Conservation (phyloP, 2,329 filamentous ascomycete species). For the Escovopsis sp. region DNA sequence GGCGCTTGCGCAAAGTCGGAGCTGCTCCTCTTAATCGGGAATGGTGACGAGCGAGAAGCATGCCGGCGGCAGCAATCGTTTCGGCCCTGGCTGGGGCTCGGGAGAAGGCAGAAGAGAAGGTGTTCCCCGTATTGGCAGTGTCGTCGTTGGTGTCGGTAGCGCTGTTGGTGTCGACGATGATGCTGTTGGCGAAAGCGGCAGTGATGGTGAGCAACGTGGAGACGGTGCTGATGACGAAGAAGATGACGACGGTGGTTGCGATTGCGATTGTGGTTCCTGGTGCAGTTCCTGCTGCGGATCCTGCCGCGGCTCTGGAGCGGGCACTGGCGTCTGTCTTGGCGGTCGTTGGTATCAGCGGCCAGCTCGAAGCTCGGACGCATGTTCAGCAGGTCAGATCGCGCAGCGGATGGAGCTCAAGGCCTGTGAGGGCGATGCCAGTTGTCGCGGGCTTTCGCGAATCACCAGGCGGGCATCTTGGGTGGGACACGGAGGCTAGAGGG, state of each 20-base stretch:
- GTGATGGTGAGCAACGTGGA: too few species aligned
- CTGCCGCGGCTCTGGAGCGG: too few species aligned
- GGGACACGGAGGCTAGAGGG: not conserved
- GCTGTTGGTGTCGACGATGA: too few species aligned
- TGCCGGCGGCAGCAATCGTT: not conserved
- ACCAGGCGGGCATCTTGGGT: slow-evolving; percentile 12
- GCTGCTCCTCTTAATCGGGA: not conserved
- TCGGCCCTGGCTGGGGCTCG: not conserved
- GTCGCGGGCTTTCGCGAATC: slow-evolving; percentile 7
- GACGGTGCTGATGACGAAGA: too few species aligned
- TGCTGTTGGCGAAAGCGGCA: too few species aligned
- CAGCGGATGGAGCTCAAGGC: not conserved
- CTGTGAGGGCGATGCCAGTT: too few species aligned
- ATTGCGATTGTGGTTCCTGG: too few species aligned
- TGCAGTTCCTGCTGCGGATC: too few species aligned
- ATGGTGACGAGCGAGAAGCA: slow-evolving; percentile 2
- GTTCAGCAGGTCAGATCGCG: slow-evolving; percentile 5
- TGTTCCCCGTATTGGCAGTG: not conserved
- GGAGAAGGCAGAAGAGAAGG: too few species aligned
- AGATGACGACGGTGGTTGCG: too few species aligned
- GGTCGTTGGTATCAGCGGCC: slow-evolving; percentile 9
- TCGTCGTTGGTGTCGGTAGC: not conserved
- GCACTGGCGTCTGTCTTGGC: too few species aligned
- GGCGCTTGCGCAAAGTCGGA: not conserved
- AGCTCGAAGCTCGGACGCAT: slow-evolving; percentile 11